Base-by-base conservation (phyloP, 345 rosid genomes). In the Diplotaxis tenuifolia region DNA sequence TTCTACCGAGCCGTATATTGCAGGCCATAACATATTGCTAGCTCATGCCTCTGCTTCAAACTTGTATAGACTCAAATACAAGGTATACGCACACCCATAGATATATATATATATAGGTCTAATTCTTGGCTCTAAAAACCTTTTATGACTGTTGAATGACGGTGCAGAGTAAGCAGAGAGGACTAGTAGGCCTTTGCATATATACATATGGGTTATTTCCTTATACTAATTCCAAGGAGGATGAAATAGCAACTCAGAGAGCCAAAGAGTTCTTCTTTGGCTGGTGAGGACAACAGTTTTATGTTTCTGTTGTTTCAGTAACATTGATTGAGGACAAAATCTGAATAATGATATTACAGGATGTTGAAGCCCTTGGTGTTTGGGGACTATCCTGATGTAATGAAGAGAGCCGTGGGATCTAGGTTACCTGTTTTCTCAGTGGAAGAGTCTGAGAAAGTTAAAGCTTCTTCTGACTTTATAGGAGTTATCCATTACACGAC, bases 351-450 rank as follows among this genome's bases (percentile, higher is more conserved):
- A 25, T 25, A 25, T 3, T 25, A 25, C 12, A 93, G 96, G 96
- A 65, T 85, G 63, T 59, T 80, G 28, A 69, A 87, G 75, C 96
- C 96, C 4, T 66, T 91, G 80, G 73, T 85, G 15, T 84, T 72
- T 72, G 96, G 98, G 12, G 94, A 93, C 61, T 91, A 91, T 72
- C 97, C 98, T 0, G 73, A 78, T 38, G 69, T 21, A 64, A 86
- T 91, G 96, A 89, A 86, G 80, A 79, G 75, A 65, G 82, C 16
- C 53, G 81, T 72, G 14, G 94, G 89, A 22, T 75, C 89, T 3
- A 93, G 96, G 62, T 74, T 93, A 66, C 96, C 96, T 1, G 58
- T 64, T 65, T 89, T 91, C 81, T 80, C 88, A 2, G 3, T 54
- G 25, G 27, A 62, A 9, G 98, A 93, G 70, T 85, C 96, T 15